Evolutionary conservation across 495 filamentous ascomycete genomes (phyloP).

Genomic region (Neurospora sp.): DNA sequence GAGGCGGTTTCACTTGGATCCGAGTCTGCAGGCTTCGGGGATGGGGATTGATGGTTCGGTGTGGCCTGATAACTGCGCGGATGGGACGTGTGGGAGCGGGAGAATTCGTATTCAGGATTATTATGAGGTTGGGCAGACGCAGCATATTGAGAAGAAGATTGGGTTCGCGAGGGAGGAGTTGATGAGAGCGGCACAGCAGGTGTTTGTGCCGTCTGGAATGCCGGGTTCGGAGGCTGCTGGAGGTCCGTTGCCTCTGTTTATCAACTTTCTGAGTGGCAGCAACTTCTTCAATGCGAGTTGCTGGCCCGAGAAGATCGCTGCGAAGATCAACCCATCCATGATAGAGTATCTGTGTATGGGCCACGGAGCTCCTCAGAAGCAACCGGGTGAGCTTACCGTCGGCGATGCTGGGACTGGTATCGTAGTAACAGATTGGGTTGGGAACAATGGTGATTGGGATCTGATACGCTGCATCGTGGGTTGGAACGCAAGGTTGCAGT

Average conservation of each 20-base stretch:
- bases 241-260: slow-evolving; percentile 54
- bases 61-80: slow-evolving; percentile 85
- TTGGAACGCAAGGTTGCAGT: slow-evolving; percentile 71
- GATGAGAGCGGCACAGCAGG: slow-evolving; percentile 50
- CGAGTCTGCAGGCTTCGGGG: slow-evolving; percentile 47
- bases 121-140: slow-evolving; percentile 71
- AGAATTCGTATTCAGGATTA: slow-evolving; percentile 87
- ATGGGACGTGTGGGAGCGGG: slow-evolving; percentile 59
- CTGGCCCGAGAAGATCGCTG: slow-evolving; percentile 93
- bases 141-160: slow-evolving; percentile 75
- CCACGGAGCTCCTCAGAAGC: slow-evolving; percentile 42
- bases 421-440: slow-evolving; percentile 90
- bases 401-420: slow-evolving; percentile 84
- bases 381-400: slow-evolving; percentile 29
- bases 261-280: slow-evolving; percentile 84
- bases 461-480: slow-evolving; percentile 79
- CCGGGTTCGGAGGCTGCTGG: not conserved
- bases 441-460: slow-evolving; percentile 85
- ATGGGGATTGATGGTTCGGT: slow-evolving; percentile 71
- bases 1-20: slow-evolving; percentile 62
- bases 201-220: slow-evolving; percentile 6
- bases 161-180: slow-evolving; percentile 61
- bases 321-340: slow-evolving; percentile 82
- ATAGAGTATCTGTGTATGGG: slow-evolving; percentile 65
- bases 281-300: slow-evolving; percentile 88